Evolutionary conservation across 495 filamentous ascomycete species (phyloP), one percentile per base, ranked within the genome.

Genomic region (Niebla homalea): DNA sequence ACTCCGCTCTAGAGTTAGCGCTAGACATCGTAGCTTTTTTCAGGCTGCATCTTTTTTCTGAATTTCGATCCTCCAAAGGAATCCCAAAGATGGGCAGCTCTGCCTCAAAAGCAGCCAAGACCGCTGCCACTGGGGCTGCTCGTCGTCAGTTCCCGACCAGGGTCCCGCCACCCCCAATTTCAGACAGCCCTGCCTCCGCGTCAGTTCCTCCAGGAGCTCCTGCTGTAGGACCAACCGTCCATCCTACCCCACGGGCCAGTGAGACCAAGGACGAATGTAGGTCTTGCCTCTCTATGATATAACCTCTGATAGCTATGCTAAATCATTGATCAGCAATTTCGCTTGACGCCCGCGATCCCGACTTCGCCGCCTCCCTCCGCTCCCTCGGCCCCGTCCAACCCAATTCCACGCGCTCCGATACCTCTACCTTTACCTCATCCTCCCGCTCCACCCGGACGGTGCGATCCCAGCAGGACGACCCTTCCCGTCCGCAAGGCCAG

Each of bases 301-400:
- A 29, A 25, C 45, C 14, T 12, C 38, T 39, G 14, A 12, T 18
- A 15, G 4, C 4, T 8, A n/a, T 1, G 43, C 19, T 43, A 5
- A 25, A 21, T 16, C n/a, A 0, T 7, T 15, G 40, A 39, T 2
- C 52, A 83, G 79, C 77, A n/a, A 77, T 84, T 51, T 74, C 81
- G 58, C 67, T 79, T 51, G 82, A 84, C 57, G 76, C 74, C 52
- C 71, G 70, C n/a, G 79, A 83, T 56, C 79, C 80, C 2, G 65
- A 75, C 61, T 82, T 79, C 63, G 76, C 75, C 44, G 71, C 70
- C 55, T 78, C 76, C 45, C 74, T 84, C 49, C 75, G 74, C 58
- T 63, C 65, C 37, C 70, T 87, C 54, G 83, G 83, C 49, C 73
- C 82, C 49, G 81, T 85, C 18, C 70, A 72, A 45, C 79, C 81